Evolutionary conservation across 2,329 filamentous ascomycete genomes (phyloP), one percentile per base, ranked within the genome.

Genomic region (Rhynchosporium agropyri): DNA sequence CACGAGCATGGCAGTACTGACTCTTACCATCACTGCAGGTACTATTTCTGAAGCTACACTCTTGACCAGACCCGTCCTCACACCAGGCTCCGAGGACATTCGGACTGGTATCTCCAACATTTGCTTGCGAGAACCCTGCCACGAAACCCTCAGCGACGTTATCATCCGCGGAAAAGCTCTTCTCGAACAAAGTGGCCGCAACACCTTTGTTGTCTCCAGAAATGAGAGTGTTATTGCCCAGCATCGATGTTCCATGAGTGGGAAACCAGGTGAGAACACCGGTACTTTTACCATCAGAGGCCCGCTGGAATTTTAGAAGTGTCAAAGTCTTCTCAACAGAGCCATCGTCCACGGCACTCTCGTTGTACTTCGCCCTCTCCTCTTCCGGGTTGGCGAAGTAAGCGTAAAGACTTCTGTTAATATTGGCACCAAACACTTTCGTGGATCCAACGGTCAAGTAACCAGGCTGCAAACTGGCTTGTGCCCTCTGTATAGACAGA

Each of bases 201-300:
- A 97, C 91, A 12, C 94, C 94, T 78, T 98, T 98, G 79, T 98
- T 98, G 76, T 98, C 94, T n/a, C 91, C 94, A 2, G 92, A 88
- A 57, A 95, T 85, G 13, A 97, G 81, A 0, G 92, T 97, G 77
- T 97, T 97, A 77, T 97, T 97, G 60, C 90, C 89, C 29, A 93
- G 85, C 76, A 97, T 85, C 0, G 92, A 96, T 0, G 94, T 98
- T 53, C 93, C 93, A 74, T 98, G 94, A 0, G 93, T 90, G 2
- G 94, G 86, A 74, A 94, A 97, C 91, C 93, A 98, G 15, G 91
- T 95, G 63, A 98, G 77, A 0, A 96, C 80, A 12, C 92, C 93
- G 48, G 92, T 85, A 62, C 88, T 89, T 77, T 92, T 92, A 54
- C 83, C 82, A 72, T 95, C 91, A 0, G 85, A 88, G 9, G 85